A percentile compares a stretch with the other conserved stretches of the same genome.
phyloP scores from a whole-genome alignment of 2,329 filamentous ascomycete species.

The Penicillium nordicum region DNA sequence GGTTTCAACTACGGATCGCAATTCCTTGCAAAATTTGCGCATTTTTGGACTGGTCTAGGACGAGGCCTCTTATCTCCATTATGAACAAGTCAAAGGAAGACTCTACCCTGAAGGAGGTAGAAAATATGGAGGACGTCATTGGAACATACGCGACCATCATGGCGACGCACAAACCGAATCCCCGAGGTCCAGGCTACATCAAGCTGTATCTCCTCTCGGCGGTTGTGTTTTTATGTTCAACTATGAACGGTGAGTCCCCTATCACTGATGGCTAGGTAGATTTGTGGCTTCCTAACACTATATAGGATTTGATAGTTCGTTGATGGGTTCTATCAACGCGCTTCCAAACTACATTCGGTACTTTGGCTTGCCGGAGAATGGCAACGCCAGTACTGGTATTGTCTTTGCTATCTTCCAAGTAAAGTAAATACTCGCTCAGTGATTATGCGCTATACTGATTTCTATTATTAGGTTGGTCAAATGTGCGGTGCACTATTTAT shows the following conservation, averaged over 20 bases:
- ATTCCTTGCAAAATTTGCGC: no score
- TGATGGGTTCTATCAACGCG: background rate
- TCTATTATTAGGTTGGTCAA: no score
- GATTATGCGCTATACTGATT: no score
- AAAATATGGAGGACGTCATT: background rate
- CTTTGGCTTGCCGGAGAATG: background rate
- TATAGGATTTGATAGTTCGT: background rate
- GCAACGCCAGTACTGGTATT: background rate
- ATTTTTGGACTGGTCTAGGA: background rate
- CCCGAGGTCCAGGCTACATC: background rate
- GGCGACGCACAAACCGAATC: background rate
- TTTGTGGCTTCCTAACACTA: background rate
- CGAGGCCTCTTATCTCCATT: background rate
- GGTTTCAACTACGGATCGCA: background rate
- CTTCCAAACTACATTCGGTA: background rate
- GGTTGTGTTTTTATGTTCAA: background rate
- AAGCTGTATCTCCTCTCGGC: background rate
- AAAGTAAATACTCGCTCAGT: no score
- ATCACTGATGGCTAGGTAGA: no score
- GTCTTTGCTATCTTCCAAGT: no score
- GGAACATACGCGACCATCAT: background rate
- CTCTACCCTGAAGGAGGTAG: background rate
- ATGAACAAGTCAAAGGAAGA: background rate
- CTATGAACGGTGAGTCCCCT: background rate
- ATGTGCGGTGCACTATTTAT: no score